These are phyloP conservation scores for Veloporphyrellus conicus DNA, from an alignment of 1,284 basidiomycete genomes.

Conservation along the genomic window DNA sequence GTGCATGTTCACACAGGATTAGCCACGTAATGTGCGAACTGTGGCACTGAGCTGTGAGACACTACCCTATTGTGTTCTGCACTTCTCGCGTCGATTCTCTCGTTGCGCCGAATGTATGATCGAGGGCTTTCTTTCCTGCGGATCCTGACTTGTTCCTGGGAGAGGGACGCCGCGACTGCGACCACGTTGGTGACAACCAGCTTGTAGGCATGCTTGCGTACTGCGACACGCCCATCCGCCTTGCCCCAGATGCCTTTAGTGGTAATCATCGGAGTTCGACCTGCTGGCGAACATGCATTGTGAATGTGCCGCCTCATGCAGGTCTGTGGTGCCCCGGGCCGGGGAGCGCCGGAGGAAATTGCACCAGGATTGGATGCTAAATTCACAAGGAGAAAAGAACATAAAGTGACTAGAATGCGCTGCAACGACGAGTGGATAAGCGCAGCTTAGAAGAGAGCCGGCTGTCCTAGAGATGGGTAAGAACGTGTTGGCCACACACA, in stretches of 20 bases:
- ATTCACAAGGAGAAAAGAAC: too few relatives aligned
- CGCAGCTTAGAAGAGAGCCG: too few relatives aligned
- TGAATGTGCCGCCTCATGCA: conserved; percentile 9
- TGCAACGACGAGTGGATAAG: too few relatives aligned
- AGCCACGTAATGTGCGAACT: background rate
- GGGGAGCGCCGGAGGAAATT: conserved; percentile 5
- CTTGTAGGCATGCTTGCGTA: background rate
- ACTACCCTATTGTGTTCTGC: background rate
- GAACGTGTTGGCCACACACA: conserved; percentile 31
- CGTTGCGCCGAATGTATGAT: background rate
- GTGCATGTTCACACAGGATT: background rate
- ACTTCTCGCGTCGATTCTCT: conserved; percentile 3
- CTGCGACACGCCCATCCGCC: conserved; percentile 5
- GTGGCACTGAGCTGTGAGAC: background rate
- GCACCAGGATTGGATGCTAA: background rate
- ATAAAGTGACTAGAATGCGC: too few relatives aligned
- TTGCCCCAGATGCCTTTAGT: background rate
- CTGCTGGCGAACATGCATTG: conserved; percentile 15
- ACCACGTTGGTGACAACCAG: background rate
- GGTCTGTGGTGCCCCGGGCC: conserved; percentile 1
- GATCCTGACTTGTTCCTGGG: background rate
- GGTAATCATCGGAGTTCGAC: background rate
- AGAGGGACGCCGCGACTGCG: background rate
- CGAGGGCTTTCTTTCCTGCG: background rate
- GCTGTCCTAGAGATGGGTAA: background rate